These are phyloP conservation scores for Discostella pseudostelligera DNA, from an alignment of 108 stramenopile genomes.

Conservation along the genomic window DNA sequence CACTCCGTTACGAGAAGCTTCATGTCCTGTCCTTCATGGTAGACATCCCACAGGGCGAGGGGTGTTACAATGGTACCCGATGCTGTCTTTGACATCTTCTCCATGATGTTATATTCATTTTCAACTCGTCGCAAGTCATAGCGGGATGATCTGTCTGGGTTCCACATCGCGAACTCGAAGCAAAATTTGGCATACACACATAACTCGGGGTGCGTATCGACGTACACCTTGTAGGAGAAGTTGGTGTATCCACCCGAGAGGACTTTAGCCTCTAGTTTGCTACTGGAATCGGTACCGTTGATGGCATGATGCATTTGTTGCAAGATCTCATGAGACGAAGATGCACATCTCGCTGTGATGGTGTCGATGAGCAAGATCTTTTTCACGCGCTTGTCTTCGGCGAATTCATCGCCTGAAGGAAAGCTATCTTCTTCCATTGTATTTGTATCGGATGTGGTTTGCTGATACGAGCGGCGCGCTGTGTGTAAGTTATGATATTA, in stretches of 20 bases:
- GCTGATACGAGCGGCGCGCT: no score
- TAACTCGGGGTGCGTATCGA: constrained; percentile 23
- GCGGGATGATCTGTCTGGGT: constrained; percentile 20
- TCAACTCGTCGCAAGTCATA: constrained; percentile 32
- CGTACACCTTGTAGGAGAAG: constrained; percentile 33
- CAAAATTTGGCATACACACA: constrained; percentile 38
- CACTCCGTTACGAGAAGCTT: constrained; percentile 53
- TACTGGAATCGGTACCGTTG: constrained; percentile 1
- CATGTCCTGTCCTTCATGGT: constrained; percentile 43
- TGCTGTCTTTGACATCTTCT: constrained; percentile 12
- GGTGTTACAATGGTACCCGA: constrained; percentile 31
- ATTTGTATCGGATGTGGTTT: no score
- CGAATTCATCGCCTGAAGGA: constrained; percentile 1
- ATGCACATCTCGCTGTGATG: constrained; percentile 5
- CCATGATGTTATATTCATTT: constrained; percentile 41
- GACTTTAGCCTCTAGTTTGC: constrained; percentile 20
- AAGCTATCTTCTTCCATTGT: no score
- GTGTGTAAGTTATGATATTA: no score
- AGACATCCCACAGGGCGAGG: constrained; percentile 27
- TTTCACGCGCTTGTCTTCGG: constrained; percentile 18
- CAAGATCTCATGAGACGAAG: constrained; percentile 20
- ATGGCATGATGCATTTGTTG: constrained; percentile 8
- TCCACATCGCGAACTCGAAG: constrained; percentile 42
- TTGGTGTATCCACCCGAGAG: constrained; percentile 37
- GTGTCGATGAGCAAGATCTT: constrained; percentile 14